phyloP scores from a whole-genome alignment of 163 green algal species.

The Chlorella variabilis region DNA sequence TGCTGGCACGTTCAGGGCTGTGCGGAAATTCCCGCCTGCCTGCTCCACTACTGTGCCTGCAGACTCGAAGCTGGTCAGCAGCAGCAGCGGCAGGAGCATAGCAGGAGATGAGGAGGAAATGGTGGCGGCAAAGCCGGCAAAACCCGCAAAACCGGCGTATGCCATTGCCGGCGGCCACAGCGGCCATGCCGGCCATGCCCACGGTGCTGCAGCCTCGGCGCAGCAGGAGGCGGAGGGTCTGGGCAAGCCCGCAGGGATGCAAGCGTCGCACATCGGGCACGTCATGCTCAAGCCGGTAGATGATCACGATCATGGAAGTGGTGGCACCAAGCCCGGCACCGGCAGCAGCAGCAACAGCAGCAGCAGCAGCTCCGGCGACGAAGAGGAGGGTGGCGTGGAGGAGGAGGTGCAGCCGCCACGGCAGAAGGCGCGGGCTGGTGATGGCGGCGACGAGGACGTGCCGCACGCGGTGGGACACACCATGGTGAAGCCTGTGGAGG shows the following conservation, averaged over 20 bases:
- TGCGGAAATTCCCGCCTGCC: no score
- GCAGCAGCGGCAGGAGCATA: not conserved
- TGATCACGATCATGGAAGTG: no score
- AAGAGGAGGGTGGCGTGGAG: not conserved
- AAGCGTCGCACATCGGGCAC: slow-evolving; percentile 23
- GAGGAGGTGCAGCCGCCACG: not conserved
- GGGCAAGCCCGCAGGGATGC: slow-evolving; percentile 13
- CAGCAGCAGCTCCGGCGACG: not conserved
- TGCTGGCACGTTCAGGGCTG: no score
- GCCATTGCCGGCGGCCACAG: not conserved
- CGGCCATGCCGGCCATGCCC: not conserved
- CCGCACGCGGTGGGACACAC: not conserved
- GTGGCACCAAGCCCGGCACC: not conserved
- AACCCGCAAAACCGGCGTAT: not conserved
- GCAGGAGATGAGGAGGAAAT: not conserved
- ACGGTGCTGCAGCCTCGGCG: not conserved
- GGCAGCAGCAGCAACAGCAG: not conserved
- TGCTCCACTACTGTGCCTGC: no score
- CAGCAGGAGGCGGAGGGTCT: not conserved
- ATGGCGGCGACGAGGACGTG: not conserved
- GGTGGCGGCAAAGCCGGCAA: not conserved
- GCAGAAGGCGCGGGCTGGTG: not conserved
- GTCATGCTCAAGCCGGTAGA: slow-evolving; percentile 36
- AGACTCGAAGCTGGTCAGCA: not conserved
- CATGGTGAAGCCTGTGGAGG: not conserved